Evolutionary conservation across 306 rosid species (phyloP).

Genomic region (Pachyrhizus erosus): DNA sequence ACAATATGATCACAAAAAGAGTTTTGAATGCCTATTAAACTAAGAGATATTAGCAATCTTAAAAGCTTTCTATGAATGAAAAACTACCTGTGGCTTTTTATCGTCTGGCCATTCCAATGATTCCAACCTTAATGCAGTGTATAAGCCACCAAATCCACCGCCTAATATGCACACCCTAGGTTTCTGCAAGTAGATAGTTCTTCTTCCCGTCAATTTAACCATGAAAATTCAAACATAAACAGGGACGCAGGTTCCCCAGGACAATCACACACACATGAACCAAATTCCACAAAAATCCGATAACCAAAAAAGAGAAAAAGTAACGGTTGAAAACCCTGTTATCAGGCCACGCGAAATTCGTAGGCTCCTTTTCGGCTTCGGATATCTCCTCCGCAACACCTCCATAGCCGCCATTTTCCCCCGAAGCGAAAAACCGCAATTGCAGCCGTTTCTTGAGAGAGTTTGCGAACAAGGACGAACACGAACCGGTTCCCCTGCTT

Average conservation of each 20-base stretch:
- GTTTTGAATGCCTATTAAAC: neutral
- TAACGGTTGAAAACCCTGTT: constrained; percentile 53
- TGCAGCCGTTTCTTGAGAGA: constrained; percentile 48
- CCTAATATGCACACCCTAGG: constrained; percentile 93
- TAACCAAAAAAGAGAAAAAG: neutral
- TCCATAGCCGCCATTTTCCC: constrained; percentile 44
- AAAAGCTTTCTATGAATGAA: neutral
- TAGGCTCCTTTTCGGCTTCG: constrained; percentile 53
- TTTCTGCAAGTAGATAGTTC: constrained; percentile 53
- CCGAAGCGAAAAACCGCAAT: constrained; percentile 52
- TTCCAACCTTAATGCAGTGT: constrained; percentile 92
- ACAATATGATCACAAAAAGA: neutral
- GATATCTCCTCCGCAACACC: constrained; percentile 57
- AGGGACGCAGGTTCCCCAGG: neutral
- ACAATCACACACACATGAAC: constrained; percentile 9
- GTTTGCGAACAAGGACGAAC: constrained; percentile 41
- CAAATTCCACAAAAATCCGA: constrained; percentile 2
- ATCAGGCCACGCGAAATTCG: constrained; percentile 72
- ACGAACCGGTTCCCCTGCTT: constrained; percentile 42
- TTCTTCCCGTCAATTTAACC: neutral
- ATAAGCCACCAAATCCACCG: constrained; percentile 97
- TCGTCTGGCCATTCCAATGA: constrained; percentile 86
- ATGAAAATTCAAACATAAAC: neutral
- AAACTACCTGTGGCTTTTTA: constrained; percentile 73
- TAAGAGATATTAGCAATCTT: neutral